Conservation (phyloP, 2,329 filamentous ascomycete genomes). For the Coniella vitis region DNA sequence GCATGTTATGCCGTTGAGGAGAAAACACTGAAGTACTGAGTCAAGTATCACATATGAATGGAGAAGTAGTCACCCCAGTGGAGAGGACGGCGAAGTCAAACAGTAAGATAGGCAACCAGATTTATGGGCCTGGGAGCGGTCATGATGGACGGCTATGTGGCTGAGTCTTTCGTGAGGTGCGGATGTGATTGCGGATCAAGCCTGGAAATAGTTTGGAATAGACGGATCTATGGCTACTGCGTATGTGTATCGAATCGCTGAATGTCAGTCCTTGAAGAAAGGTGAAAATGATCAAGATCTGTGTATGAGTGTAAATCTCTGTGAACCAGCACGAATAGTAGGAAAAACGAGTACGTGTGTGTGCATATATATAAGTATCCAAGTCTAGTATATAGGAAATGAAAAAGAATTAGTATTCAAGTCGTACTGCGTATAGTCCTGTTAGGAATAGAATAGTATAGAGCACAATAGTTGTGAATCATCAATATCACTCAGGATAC, state of each 20-base stretch:
- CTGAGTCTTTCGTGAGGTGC: background rate
- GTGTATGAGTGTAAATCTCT: no score
- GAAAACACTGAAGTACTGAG: background rate
- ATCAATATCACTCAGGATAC: no score
- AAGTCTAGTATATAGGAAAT: no score
- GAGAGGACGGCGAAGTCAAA: background rate
- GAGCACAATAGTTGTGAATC: no score
- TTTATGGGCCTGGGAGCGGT: background rate
- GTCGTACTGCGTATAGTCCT: no score
- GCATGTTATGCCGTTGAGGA: background rate
- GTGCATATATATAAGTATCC: no score
- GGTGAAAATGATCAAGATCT: no score
- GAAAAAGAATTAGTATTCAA: no score
- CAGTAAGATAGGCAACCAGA: background rate
- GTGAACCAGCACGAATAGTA: no score
- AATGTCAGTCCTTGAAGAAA: no score
- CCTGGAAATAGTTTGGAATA: background rate
- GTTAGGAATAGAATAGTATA: no score
- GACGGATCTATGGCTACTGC: background rate
- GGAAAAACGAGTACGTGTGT: no score
- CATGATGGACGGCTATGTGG: background rate
- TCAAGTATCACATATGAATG: background rate
- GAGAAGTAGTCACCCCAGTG: background rate
- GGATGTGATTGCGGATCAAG: background rate
- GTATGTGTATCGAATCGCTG: background rate